These are phyloP conservation scores for Sugiyamaella sp. DNA, from an alignment of 1,139 yeast species.

Conservation along the genomic window DNA sequence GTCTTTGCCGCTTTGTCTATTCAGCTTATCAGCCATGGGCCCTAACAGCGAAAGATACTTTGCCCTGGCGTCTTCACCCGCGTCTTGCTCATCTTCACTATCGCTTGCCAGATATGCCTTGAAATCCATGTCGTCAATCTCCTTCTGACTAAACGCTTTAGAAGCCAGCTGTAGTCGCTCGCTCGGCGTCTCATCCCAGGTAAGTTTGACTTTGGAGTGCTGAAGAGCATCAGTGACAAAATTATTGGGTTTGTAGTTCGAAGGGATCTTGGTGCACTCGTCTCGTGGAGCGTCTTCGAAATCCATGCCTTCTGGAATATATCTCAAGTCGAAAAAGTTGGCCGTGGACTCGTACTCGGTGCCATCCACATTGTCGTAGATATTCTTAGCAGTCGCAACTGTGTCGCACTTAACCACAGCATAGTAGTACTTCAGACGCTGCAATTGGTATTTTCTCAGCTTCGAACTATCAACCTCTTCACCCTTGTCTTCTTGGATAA, in stretches of 20 bases:
- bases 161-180: conserved; percentile 81
- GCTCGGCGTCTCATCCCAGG: conserved; percentile 98
- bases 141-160: conserved; percentile 84
- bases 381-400: conserved; percentile 67
- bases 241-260: conserved; percentile 74
- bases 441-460: conserved; percentile 67
- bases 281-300: conserved; percentile 78
- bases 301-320: conserved; percentile 87
- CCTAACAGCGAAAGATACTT: conserved; percentile 70
- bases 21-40: conserved; percentile 45
- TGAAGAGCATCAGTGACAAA: conserved; percentile 94
- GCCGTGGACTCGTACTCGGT: conserved; percentile 97
- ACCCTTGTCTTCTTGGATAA: conserved; percentile 47
- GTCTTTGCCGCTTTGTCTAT: conserved; percentile 40
- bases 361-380: conserved; percentile 89
- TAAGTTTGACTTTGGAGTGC: conserved; percentile 88
- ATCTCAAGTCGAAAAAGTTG: conserved; percentile 87
- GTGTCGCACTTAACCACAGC: conserved; percentile 90
- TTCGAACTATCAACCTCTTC: conserved; percentile 50
- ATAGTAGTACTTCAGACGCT: conserved; percentile 88
- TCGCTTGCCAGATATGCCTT: conserved; percentile 94
- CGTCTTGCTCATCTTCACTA: conserved; percentile 62
- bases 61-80: conserved; percentile 47
- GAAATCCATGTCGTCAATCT: conserved; percentile 94
- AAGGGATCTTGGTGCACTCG: conserved; percentile 68